phyloP scores from a whole-genome alignment of 2,329 filamentous ascomycete genomes.

The Fusarium verrucosum region DNA sequence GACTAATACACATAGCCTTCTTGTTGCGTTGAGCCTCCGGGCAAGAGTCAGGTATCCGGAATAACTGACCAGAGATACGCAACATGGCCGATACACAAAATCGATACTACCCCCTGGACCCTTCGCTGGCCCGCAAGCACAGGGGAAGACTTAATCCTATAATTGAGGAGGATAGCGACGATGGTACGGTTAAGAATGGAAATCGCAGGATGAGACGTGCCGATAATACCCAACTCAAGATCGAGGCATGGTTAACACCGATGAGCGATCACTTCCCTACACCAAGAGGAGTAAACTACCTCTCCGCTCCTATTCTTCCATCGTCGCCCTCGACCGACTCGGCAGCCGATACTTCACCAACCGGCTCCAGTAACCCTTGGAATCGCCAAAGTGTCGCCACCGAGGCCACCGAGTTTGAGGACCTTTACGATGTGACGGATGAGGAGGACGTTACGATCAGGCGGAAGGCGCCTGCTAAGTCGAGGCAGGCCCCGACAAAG shows the following conservation, averaged over 20 bases:
- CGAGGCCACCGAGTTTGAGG: conserved; percentile 79
- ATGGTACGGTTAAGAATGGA: conserved; percentile 43
- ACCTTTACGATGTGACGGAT: conserved; percentile 87
- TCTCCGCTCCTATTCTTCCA: conserved; percentile 69
- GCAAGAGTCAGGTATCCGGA: conserved; percentile 42
- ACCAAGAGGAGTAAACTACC: conserved; percentile 72
- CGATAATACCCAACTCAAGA: conserved; percentile 57
- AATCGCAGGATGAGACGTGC: conserved; percentile 42
- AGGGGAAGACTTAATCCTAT: conserved; percentile 69
- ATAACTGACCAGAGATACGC: conserved; percentile 48
- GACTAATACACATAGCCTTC: conserved; percentile 36
- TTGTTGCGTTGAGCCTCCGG: conserved; percentile 27
- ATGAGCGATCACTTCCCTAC: conserved; percentile 75
- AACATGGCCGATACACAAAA: conserved; percentile 58
- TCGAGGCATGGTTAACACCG: conserved; percentile 67
- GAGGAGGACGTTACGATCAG: conserved; percentile 65
- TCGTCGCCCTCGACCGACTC: conserved; percentile 67
- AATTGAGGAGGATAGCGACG: conserved; percentile 66
- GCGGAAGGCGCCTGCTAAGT: conserved; percentile 51
- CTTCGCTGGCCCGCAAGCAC: conserved; percentile 66
- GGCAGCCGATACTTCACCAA: conserved; percentile 63
- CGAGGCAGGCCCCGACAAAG: conserved; percentile 51
- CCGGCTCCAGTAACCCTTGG: conserved; percentile 68
- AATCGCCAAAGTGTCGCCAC: conserved; percentile 70
- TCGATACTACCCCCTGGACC: conserved; percentile 57